Evolutionary conservation across 2,329 filamentous ascomycete species (phyloP), one percentile per base, ranked within the genome.

Genomic region (Emmonsia crescens): DNA sequence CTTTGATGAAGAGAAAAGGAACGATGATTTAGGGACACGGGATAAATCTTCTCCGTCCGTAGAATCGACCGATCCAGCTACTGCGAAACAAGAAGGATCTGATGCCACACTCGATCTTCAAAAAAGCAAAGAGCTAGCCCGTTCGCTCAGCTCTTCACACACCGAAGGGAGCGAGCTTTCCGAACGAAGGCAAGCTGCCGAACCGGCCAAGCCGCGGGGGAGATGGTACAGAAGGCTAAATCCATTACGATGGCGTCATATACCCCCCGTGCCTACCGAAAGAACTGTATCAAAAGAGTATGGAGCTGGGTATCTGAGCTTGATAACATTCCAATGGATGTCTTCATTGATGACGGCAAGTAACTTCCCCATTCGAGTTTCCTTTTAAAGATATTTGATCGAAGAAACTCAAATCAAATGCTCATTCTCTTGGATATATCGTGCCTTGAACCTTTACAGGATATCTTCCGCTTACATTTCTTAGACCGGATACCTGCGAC

Each of bases 301-400:
- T 71, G 80, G 78, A 3, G 92, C 92, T 5, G 78, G 82, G 1
- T 87, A 91, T 69, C 82, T 94, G 65, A 96, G 89, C 75, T 73
- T 80, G 61, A 73, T 96, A 27, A 88, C 87, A 3, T 97, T 96
- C 71, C 85, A 91, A 72, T 97, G 93, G 93, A 93, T 96, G 81
- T 85, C 85, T 0, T 87, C 90, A 1, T 72, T 97, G 61, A 97
- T 97, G 92, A 81, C 76, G 65, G 87, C 88, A 74, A 76, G 83
- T 78, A 46, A 14, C 61, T 54, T 63, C 54, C 40, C 46, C 12
- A 14, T 14, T 38, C 36, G 2, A 38, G 36, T 49, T 19, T 49
- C 0, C 21, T 46, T 4, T 4, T 24, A 46, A 2, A 42, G 42
- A 19, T 27, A 24, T 36, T 52, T 16, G 24, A 29, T 19, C 4